phyloP scores from a whole-genome alignment of 306 rosid species.

The Quercus suber region DNA sequence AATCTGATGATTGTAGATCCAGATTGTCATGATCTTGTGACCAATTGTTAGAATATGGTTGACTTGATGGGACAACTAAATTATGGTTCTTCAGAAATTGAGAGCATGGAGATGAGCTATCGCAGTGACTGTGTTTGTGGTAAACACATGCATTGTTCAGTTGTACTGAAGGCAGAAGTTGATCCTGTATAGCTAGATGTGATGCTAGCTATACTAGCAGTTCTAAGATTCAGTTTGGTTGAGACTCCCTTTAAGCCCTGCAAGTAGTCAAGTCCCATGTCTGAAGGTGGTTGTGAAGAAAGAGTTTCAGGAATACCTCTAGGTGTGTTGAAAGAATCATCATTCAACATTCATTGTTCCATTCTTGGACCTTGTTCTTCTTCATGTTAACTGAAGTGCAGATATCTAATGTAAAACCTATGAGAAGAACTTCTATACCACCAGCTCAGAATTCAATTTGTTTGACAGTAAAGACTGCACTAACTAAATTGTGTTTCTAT shows the following conservation, averaged over 20 bases:
- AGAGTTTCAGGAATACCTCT: not conserved
- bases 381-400: not conserved
- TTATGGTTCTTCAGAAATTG: not conserved
- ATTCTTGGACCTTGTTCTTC: not conserved
- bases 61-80: too few relatives aligned
- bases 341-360: not conserved
- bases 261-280: not conserved
- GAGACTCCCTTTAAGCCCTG: not conserved
- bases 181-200: not conserved
- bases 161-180: not conserved
- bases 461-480: not conserved
- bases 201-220: not conserved
- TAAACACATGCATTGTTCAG: not conserved
- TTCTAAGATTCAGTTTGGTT: not conserved
- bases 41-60: too few relatives aligned
- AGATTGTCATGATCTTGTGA: not conserved
- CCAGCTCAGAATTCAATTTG: not conserved
- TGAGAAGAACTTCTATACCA: not conserved
- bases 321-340: not conserved
- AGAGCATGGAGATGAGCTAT: not conserved
- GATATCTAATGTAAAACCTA: not conserved
- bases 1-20: not conserved
- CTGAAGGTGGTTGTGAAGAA: not conserved
- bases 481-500: not conserved
- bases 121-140: not conserved